These are phyloP conservation scores for Flaveria floridana DNA, from an alignment of 140 eudicot species.

Conservation along the genomic window DNA sequence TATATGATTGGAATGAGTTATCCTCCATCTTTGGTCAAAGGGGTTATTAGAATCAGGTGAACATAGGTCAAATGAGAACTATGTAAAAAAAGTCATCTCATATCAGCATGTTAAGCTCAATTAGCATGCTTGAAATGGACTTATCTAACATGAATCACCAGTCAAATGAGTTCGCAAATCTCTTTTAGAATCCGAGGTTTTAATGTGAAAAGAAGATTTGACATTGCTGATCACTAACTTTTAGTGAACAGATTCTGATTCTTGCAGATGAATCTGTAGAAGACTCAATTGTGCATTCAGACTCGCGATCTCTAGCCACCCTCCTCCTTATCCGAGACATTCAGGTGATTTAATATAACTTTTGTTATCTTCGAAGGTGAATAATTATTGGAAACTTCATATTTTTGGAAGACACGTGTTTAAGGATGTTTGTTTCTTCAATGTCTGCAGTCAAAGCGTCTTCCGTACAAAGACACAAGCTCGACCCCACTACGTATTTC, in stretches of 20 bases:
- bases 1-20: background rate
- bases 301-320: slow-evolving; percentile 90
- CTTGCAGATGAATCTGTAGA: slow-evolving; percentile 99
- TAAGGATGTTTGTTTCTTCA: slow-evolving; percentile 7
- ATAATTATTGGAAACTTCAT: background rate
- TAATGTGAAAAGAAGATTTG: background rate
- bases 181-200: background rate
- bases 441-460: slow-evolving; percentile 83
- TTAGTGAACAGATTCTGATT: slow-evolving; percentile 69
- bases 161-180: background rate
- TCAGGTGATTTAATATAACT: slow-evolving; percentile 52
- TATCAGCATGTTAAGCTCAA: too few relatives aligned
- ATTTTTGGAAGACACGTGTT: background rate
- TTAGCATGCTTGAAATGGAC: too few relatives aligned
- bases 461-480: slow-evolving; percentile 60
- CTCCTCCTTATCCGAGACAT: slow-evolving; percentile 96
- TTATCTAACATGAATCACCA: background rate
- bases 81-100: too few relatives aligned
- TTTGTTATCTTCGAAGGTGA: background rate
- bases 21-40: background rate
- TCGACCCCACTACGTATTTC: slow-evolving; percentile 56
- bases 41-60: slow-evolving; percentile 14
- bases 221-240: slow-evolving; percentile 59
- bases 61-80: background rate
- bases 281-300: slow-evolving; percentile 95